Base-by-base conservation (phyloP, 805 yeast genomes). In the Ogataea kodamae region DNA sequence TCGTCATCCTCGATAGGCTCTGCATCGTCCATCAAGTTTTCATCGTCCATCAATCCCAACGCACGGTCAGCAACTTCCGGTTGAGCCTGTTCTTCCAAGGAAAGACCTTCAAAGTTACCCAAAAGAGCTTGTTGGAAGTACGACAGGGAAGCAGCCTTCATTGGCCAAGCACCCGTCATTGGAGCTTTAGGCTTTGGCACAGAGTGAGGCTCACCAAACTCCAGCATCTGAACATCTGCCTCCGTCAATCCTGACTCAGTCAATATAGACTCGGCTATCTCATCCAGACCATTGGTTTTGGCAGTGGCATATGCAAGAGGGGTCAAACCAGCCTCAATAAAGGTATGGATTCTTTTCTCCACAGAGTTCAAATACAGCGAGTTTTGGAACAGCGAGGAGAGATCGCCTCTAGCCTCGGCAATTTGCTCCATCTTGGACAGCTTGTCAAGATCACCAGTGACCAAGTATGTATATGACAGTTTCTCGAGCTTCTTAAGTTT, bases 271-370 rank as follows among this genome's bases (percentile, higher is more conserved):
- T 76, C 74, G 16, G 96, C 96, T 35, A 81, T 65, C 18, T 77
- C 88, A 23, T 70, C 75, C 43, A 88, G 71, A 3, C 96, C 96
- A 48, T 80, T 84, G 18, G 92, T 68, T 58, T 83, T 85, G 14
- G 98, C 97, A 43, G 88, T 73, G 9, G 96, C 84, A 58, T 89
- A 94, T 3, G 97, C 98, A 50, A 94, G 72, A 5, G 97, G 88
- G 31, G 73, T 65, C 62, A 89, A 70, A 23, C 96, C 96, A 31
- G 83, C 78, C 48, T 81, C 77, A 31, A 81, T 73, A 48, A 84
- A 79, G 9, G 82, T 75, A 47, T 74, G 69, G 23, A 89, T 75
- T 57, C 96, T 78, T 55, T 81, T 76, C 50, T 80, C 81, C 25
- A 79, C 70, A 36, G 86, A 81, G 54, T 83, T 79, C 54, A 76